Evolutionary conservation across 495 filamentous ascomycete genomes (phyloP).

Genomic region (Neurospora sp.): DNA sequence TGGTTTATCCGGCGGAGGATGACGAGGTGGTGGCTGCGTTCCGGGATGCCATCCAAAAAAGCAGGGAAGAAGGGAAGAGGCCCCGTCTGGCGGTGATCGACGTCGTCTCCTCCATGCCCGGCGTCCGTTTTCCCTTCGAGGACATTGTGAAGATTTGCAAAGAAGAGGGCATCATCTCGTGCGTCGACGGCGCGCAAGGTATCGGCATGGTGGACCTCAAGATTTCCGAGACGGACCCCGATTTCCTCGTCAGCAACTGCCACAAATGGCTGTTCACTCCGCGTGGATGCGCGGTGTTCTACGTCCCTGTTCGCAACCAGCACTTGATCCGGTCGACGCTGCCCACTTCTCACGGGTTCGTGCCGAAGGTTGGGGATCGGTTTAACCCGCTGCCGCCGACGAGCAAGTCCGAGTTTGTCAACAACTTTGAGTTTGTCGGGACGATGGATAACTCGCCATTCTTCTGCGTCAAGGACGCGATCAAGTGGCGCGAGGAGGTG

Average conservation of each 20-base stretch:
- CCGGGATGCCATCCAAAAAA: constrained; percentile 26
- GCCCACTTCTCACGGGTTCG: constrained; percentile 59
- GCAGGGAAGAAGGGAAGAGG: constrained; percentile 33
- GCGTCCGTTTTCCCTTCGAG: constrained; percentile 71
- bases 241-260: constrained; percentile 76
- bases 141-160: constrained; percentile 49
- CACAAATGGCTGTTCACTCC: constrained; percentile 91
- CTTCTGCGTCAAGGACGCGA: constrained; percentile 56
- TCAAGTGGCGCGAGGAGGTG: constrained; percentile 55
- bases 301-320: constrained; percentile 68
- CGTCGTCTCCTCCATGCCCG: constrained; percentile 62
- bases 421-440: constrained; percentile 70
- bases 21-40: constrained; percentile 47
- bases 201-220: constrained; percentile 67
- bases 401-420: constrained; percentile 48
- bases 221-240: constrained; percentile 52
- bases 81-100: constrained; percentile 66
- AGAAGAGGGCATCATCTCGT: constrained; percentile 47
- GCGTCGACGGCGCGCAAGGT: constrained; percentile 77
- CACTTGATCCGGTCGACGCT: constrained; percentile 60
- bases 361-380: constrained; percentile 19
- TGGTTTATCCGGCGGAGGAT: constrained; percentile 50
- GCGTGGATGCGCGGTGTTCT: constrained; percentile 69
- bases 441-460: constrained; percentile 65
- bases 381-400: constrained; percentile 39